Percentiles rank a stretch among this genome's conserved stretches.
Evolutionary conservation across 1,139 yeast species (phyloP).

Genomic region (Diutina scorzettiae): DNA sequence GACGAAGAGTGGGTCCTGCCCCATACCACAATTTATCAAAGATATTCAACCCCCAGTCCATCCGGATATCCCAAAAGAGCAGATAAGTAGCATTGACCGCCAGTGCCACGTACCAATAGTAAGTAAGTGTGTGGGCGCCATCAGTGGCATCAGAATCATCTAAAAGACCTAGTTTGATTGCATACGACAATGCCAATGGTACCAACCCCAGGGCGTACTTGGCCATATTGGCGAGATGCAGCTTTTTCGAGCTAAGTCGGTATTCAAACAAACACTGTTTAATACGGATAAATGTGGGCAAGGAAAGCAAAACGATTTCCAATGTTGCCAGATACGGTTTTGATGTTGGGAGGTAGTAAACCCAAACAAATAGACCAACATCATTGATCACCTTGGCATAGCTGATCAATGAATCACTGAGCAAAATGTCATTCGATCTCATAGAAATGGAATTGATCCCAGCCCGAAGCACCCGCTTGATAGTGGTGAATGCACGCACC

Average conservation of each 20-base stretch:
- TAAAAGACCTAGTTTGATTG: constrained; percentile 17
- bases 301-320: constrained; percentile 38
- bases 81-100: constrained; percentile 64
- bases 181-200: constrained; percentile 43
- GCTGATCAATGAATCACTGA: constrained; percentile 75
- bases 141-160: constrained; percentile 8
- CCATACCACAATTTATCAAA: constrained; percentile 13
- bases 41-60: constrained; percentile 79
- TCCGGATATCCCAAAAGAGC: constrained; percentile 75
- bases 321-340: constrained; percentile 20
- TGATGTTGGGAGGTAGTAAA: constrained; percentile 17
- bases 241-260: constrained; percentile 29
- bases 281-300: constrained; percentile 64
- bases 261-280: constrained; percentile 74
- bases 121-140: constrained; percentile 13
- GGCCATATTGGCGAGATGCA: constrained; percentile 57
- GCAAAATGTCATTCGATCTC: constrained; percentile 67
- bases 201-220: constrained; percentile 61
- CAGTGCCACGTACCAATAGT: constrained; percentile 40
- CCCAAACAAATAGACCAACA: constrained; percentile 35
- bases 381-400: constrained; percentile 56
- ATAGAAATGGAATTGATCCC: constrained; percentile 39
- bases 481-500: constrained; percentile 32
- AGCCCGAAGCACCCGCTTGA: constrained; percentile 44
- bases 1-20: constrained; percentile 11